Conservation (phyloP, 257 asterid species). For the Nicotiana tabacum region DNA sequence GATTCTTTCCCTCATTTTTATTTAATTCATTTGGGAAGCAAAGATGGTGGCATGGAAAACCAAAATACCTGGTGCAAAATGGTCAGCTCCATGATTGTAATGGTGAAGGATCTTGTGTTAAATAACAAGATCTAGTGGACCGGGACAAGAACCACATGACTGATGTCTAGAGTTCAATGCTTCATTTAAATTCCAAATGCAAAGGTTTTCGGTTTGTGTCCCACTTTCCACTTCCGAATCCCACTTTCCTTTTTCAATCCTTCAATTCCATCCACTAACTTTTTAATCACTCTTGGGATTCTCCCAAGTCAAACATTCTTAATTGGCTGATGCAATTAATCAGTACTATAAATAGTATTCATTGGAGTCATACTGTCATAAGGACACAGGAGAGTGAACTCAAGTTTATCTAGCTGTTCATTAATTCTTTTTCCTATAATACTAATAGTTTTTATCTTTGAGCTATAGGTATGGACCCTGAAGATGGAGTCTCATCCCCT, state of each 20-base stretch:
- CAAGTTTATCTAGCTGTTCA: conserved; percentile 1
- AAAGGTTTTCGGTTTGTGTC: conserved; percentile 27
- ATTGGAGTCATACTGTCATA: background rate
- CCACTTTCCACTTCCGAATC: conserved; percentile 40
- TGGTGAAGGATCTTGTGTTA: conserved; percentile 16
- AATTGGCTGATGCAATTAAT: background rate
- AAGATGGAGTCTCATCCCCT: conserved; percentile 56
- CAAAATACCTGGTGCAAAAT: conserved; percentile 9
- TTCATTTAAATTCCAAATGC: conserved; percentile 20
- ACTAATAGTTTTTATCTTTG: background rate
- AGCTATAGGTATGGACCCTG: conserved; percentile 34
- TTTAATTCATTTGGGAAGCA: background rate
- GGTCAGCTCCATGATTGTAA: conserved; percentile 22
- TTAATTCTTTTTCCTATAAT: background rate
- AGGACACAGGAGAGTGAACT: background rate
- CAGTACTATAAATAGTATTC: background rate
- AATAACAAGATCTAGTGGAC: conserved; percentile 36
- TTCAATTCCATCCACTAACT: conserved; percentile 40
- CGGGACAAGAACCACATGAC: conserved; percentile 41
- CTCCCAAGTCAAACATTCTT: conserved; percentile 46
- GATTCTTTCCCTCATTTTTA: conserved; percentile 1
- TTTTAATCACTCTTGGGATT: conserved; percentile 19
- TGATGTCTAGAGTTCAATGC: conserved; percentile 21
- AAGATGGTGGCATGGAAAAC: conserved; percentile 21
- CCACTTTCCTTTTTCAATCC: conserved; percentile 22